Conservation (phyloP, 148 eudicot genomes). For the Rhododendron williamsianum region DNA sequence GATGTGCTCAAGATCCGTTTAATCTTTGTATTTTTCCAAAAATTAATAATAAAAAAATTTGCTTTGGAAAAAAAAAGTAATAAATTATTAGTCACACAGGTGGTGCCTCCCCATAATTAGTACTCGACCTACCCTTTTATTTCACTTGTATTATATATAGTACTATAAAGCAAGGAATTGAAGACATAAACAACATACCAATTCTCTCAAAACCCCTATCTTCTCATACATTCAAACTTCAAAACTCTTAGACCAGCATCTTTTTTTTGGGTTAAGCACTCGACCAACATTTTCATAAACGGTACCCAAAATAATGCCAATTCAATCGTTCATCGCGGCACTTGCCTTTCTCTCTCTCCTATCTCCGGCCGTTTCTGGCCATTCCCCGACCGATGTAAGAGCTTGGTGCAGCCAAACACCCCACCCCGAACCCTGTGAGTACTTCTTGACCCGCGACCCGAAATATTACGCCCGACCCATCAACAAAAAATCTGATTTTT, state of each 20-base stretch:
- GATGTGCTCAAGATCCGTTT: no score
- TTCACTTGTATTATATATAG: background rate
- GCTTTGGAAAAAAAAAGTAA: no score
- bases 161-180: background rate
- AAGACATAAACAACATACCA: background rate
- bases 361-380: conserved; percentile 11
- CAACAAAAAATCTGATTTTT: conserved; percentile 41
- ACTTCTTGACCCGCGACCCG: conserved; percentile 35
- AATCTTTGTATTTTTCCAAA: no score
- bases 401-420: conserved; percentile 71
- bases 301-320: background rate
- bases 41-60: no score
- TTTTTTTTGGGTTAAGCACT: background rate
- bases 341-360: background rate
- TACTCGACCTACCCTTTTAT: background rate
- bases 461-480: conserved; percentile 15
- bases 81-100: background rate
- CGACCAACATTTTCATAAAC: background rate
- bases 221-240: background rate
- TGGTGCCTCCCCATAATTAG: background rate
- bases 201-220: background rate
- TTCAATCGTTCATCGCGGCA: background rate
- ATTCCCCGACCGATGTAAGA: conserved; percentile 2
- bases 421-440: conserved; percentile 54
- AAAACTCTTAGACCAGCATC: background rate